These are phyloP conservation scores for Trichophaea hybrida DNA, from an alignment of 2,329 filamentous ascomycete species.

Conservation along the genomic window DNA sequence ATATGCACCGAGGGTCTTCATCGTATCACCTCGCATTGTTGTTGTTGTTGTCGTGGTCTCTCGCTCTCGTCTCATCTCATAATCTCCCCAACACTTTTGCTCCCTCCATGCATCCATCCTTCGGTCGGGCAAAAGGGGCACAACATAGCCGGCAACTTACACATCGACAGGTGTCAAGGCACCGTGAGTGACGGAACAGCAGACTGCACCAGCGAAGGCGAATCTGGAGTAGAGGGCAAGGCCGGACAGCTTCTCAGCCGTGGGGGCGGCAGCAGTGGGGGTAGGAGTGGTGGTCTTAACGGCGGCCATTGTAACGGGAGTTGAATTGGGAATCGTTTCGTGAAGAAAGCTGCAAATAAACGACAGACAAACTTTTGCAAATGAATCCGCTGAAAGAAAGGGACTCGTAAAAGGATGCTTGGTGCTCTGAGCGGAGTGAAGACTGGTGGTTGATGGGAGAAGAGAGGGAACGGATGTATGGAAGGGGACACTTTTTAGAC, in stretches of 20 bases:
- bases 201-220: slow-evolving; percentile 92
- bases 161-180: slow-evolving; percentile 96
- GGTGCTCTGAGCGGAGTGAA: background rate
- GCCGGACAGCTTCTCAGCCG: slow-evolving; percentile 40
- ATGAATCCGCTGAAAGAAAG: background rate
- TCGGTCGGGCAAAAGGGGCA: background rate
- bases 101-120: background rate
- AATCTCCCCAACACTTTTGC: background rate
- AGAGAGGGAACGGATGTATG: background rate
- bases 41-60: background rate
- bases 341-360: background rate
- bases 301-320: background rate
- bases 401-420: background rate
- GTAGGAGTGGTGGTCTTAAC: background rate
- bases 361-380: background rate
- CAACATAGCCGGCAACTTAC: slow-evolving; percentile 46
- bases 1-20: background rate
- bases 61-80: background rate
- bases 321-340: background rate
- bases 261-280: slow-evolving; percentile 13
- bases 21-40: background rate
- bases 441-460: background rate
- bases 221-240: slow-evolving; percentile 81
- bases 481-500: background rate
- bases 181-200: slow-evolving; percentile 97